Evolutionary conservation across 2,329 filamentous ascomycete genomes (phyloP).

Genomic region (Microcyclospora pomicola): DNA sequence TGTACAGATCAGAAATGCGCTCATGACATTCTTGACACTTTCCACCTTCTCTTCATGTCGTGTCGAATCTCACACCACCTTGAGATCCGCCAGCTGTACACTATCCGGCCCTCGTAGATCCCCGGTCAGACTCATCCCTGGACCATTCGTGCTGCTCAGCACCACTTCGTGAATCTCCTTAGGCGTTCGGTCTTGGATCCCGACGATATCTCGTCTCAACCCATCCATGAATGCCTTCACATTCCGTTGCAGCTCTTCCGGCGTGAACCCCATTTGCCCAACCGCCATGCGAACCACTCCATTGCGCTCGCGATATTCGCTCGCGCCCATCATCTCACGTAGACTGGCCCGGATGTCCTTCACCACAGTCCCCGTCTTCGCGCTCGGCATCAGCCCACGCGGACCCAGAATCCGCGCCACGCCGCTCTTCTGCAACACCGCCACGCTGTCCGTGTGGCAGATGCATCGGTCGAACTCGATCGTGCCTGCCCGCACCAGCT

Average conservation of each 20-base stretch:
- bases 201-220: slow-evolving; percentile 63
- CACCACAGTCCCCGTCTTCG: slow-evolving; percentile 79
- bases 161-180: slow-evolving; percentile 69
- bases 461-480: slow-evolving; percentile 84
- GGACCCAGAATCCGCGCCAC: slow-evolving; percentile 76
- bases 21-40: no score
- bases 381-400: slow-evolving; percentile 79
- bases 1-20: no score
- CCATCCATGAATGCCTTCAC: slow-evolving; percentile 62
- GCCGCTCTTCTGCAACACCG: slow-evolving; percentile 65
- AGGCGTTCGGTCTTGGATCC: slow-evolving; percentile 46
- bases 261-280: slow-evolving; percentile 78
- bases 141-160: slow-evolving; percentile 73
- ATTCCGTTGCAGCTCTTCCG: slow-evolving; percentile 73
- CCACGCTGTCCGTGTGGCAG: slow-evolving; percentile 66
- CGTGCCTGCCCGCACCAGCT: slow-evolving; percentile 57
- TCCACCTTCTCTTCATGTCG: no score
- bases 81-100: no score
- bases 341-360: slow-evolving; percentile 63
- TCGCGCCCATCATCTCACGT: slow-evolving; percentile 68
- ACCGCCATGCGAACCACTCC: slow-evolving; percentile 83
- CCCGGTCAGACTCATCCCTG: slow-evolving; percentile 76
- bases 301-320: slow-evolving; percentile 71
- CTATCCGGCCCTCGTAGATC: slow-evolving; percentile 49
- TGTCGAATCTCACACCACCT: no score